Evolutionary conservation across 805 yeast genomes (phyloP).

Genomic region (Candida caryicola): DNA sequence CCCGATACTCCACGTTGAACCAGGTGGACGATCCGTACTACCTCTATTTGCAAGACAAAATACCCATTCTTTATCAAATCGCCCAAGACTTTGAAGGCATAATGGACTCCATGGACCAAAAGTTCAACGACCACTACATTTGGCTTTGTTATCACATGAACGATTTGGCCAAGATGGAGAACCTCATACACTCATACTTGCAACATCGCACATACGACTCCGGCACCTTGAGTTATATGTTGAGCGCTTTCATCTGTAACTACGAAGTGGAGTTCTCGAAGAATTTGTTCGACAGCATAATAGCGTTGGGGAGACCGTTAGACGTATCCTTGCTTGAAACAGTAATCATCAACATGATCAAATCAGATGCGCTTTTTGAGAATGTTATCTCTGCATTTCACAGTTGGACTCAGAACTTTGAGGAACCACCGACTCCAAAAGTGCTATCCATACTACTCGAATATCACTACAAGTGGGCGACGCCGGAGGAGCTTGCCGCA

Average conservation of each 20-base stretch:
- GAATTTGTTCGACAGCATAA: slow-evolving; percentile 21
- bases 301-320: slow-evolving; percentile 20
- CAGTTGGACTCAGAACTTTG: slow-evolving; percentile 24
- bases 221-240: slow-evolving; percentile 24
- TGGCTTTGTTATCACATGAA: slow-evolving; percentile 38
- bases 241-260: slow-evolving; percentile 29
- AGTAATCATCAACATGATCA: slow-evolving; percentile 21
- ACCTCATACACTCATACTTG: slow-evolving; percentile 20
- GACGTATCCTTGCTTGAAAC: slow-evolving; percentile 26
- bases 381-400: slow-evolving; percentile 20
- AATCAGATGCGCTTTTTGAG: slow-evolving; percentile 31
- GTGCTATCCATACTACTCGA: slow-evolving; percentile 25
- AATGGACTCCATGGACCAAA: slow-evolving; percentile 3
- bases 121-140: slow-evolving; percentile 20
- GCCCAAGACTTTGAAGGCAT: slow-evolving; percentile 13
- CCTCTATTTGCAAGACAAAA: slow-evolving; percentile 13
- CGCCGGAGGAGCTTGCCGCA: slow-evolving; percentile 20
- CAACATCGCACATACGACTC: slow-evolving; percentile 19
- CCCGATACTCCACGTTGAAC: background rate
- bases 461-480: slow-evolving; percentile 31
- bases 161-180: slow-evolving; percentile 24
- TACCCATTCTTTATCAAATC: slow-evolving; percentile 21
- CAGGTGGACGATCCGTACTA: slow-evolving; percentile 1
- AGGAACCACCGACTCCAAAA: slow-evolving; percentile 24
- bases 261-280: slow-evolving; percentile 34